Evolutionary conservation across 352 stramenopile genomes (phyloP), one percentile per base, ranked within the genome.

Genomic region (Phytophthora melonis): DNA sequence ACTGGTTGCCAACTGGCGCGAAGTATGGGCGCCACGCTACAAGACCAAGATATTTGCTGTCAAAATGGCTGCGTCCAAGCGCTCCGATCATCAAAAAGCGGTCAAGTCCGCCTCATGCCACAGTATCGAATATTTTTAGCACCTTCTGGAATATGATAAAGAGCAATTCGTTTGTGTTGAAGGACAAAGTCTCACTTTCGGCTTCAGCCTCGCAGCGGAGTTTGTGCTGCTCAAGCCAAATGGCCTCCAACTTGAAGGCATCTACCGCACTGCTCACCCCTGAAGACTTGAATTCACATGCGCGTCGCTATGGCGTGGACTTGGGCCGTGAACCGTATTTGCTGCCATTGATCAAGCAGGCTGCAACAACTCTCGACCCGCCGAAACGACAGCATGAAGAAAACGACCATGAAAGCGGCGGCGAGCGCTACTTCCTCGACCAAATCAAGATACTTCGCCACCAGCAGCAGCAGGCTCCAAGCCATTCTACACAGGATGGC

Each of bases 271-370:
- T 58, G 18, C 70, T 91, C 32, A 72, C 79, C 1, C 83, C 86
- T 1, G 75, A 86, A 4, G 79, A 91, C 54, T 58, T 93, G n/a
- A 74, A 86, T 55, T 72, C 64, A 2, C 74, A 82, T 54, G 86
- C 84, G 8, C 57, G 54, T 30, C 68, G 60, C 30, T 84, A 87
- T 53, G 58, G 72, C 25, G 81, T 92, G 30, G 78, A 92, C 39
- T 65, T 93, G 23, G 55, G 53, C 45, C 57, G 30, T 6, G 84
- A 93, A 41, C 81, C 81, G 14, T 89, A 84, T 41, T 54, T 93
- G 36, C 55, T 91, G 14, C 74, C 74, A 30, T 58, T 91, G 32
- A 67, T 91, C 53, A 84, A 84, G 58, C 81, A 90, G 60, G 82
- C 74, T 18, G 82, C 74, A 2, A 66, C 73, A 9, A 91, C 71